Base-by-base conservation (phyloP, 176 grass and related monocot genomes). In the Cenchrus fungigraminus region DNA sequence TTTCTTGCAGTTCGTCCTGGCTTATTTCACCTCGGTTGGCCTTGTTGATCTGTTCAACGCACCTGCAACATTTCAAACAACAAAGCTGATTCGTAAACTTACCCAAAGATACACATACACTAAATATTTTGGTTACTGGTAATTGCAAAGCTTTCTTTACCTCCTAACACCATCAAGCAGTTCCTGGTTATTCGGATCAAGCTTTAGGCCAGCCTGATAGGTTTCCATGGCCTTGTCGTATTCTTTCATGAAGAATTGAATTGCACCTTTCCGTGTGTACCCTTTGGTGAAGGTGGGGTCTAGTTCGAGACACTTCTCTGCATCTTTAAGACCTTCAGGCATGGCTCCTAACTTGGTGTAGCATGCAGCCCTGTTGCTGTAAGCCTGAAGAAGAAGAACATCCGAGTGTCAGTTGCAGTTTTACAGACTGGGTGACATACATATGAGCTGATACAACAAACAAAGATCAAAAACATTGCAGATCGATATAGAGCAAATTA, bases 181-280 rank as follows among this genome's bases (percentile, higher is more conserved):
- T 58, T 99, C 97, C 13, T 71, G 91, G 77, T 99, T 99, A 73
- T 92, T 97, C 1, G 97, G 88, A 80, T 99, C 97, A 86, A 58
- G 88, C 78, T 99, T 99, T 73, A 99, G 84, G 79, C 97, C 97
- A 70, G 93, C 97, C 84, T 99, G 97, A 70, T 99, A 99, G 68
- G 97, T 99, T 81, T 94, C 91, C 78, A 92, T 86, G 61, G 94
- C 97, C 78, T 99, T 99, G 12, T 99, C 97, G 34, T 97, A 89
- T 75, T 99, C 97, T 86, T 99, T 99, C 97, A 97, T 99, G 79
- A 99, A 99, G 82, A 99, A 99, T 28, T 99, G 97, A 77, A 99
- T 32, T 57, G 97, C 94, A 84, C 97, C 97, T 80, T 99, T 99
- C 32, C 97, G 91, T 50, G 94, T 99, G 52, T 99, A 99, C 50